Conservation (phyloP, 257 asterid species). For the Fraxinus americana region DNA sequence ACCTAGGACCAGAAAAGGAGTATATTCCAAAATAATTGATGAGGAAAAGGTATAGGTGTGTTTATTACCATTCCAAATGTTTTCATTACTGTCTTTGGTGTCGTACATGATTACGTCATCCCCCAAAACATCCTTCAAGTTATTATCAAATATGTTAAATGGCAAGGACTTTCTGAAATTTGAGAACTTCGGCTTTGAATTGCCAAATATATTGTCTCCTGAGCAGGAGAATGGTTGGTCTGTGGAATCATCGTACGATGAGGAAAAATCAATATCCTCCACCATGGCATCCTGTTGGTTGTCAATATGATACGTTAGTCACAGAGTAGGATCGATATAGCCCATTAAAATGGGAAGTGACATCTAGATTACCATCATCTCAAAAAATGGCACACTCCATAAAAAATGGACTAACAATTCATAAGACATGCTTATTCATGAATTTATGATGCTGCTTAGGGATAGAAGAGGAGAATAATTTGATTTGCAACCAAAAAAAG, state of each 20-base stretch:
- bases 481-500: not conserved
- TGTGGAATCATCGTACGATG: slow-evolving; percentile 28
- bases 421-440: slow-evolving; percentile 5
- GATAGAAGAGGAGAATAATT: slow-evolving; percentile 8
- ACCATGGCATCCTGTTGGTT: slow-evolving; percentile 43
- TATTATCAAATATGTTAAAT: slow-evolving; percentile 28
- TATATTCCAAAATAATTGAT: slow-evolving; percentile 21
- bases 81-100: slow-evolving; percentile 31
- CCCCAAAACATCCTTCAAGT: slow-evolving; percentile 30
- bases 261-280: slow-evolving; percentile 46
- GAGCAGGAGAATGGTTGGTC: slow-evolving; percentile 44
- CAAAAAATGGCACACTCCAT: slow-evolving; percentile 14
- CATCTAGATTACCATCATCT: slow-evolving; percentile 17
- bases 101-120: slow-evolving; percentile 39
- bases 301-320: slow-evolving; percentile 17
- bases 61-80: slow-evolving; percentile 48
- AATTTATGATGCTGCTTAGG: slow-evolving; percentile 11
- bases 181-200: slow-evolving; percentile 31
- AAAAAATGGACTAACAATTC: slow-evolving; percentile 8
- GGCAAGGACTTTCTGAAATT: slow-evolving; percentile 37
- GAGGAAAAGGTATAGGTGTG: slow-evolving; percentile 13
- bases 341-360: slow-evolving; percentile 14
- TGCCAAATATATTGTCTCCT: slow-evolving; percentile 29
- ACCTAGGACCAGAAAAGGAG: slow-evolving; percentile 16
- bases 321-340: slow-evolving; percentile 16